Evolutionary conservation across 2,329 filamentous ascomycete species (phyloP).

Genomic region (Phoma sp.): DNA sequence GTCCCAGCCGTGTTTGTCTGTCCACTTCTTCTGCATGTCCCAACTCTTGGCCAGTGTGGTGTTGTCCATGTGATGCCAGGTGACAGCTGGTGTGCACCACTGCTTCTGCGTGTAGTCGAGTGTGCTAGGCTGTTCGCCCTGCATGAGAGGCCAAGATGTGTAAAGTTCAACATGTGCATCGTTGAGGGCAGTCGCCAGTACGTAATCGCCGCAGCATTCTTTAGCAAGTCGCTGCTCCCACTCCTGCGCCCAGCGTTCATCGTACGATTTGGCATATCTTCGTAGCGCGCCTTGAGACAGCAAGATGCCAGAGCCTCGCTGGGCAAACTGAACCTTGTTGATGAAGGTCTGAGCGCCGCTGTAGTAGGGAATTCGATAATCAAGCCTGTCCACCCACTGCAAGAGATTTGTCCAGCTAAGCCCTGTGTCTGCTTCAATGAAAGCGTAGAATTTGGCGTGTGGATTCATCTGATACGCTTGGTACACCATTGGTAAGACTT

Average conservation of each 20-base stretch:
- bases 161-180: conserved; percentile 47
- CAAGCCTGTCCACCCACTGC: conserved; percentile 48
- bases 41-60: conserved; percentile 37
- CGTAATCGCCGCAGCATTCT: conserved; percentile 49
- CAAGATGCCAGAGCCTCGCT: conserved; percentile 52
- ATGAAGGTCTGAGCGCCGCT: conserved; percentile 48
- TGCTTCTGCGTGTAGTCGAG: conserved; percentile 48
- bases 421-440: conserved; percentile 45
- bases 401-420: conserved; percentile 48
- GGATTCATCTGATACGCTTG: conserved; percentile 51
- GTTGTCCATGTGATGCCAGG: conserved; percentile 42
- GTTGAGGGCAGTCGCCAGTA: conserved; percentile 42
- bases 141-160: conserved; percentile 51
- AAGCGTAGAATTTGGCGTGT: conserved; percentile 37
- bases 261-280: conserved; percentile 39
- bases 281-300: conserved; percentile 50
- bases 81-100: conserved; percentile 53
- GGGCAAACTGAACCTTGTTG: conserved; percentile 48
- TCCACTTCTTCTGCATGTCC: conserved; percentile 44
- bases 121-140: conserved; percentile 50
- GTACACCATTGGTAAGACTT: conserved; percentile 62
- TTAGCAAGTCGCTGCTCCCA: conserved; percentile 42
- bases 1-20: conserved; percentile 36
- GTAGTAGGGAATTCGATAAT: conserved; percentile 51
- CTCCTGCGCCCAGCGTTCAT: conserved; percentile 35